These are phyloP conservation scores for Cyberlindnera misumaiensis DNA, from an alignment of 805 yeast species.

Conservation along the genomic window DNA sequence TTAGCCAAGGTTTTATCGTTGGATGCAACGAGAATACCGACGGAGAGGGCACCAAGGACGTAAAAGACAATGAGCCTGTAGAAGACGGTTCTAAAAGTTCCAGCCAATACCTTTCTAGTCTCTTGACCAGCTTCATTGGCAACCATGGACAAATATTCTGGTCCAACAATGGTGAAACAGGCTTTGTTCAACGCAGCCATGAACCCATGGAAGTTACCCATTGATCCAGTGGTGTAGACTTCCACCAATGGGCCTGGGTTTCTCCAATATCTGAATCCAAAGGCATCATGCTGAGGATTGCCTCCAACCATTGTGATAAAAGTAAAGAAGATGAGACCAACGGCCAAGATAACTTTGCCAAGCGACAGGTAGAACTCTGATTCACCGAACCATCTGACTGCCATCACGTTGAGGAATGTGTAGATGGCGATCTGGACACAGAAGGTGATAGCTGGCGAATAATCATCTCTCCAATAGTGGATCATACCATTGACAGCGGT, in stretches of 20 bases:
- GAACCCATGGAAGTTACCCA: constrained; percentile 69
- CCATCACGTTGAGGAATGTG: constrained; percentile 43
- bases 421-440: constrained; percentile 46
- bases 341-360: constrained; percentile 58
- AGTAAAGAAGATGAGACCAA: constrained; percentile 66
- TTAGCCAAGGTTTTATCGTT: constrained; percentile 43
- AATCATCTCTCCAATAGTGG: constrained; percentile 57
- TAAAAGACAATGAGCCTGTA: constrained; percentile 54
- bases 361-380: constrained; percentile 55
- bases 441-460: constrained; percentile 58
- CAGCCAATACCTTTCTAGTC: constrained; percentile 64
- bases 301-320: constrained; percentile 82
- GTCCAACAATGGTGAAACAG: constrained; percentile 72
- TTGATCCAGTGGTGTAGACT: constrained; percentile 43
- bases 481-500: constrained; percentile 50
- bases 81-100: constrained; percentile 67
- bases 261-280: constrained; percentile 50
- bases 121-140: constrained; percentile 74
- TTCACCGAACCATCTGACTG: constrained; percentile 48
- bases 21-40: constrained; percentile 58
- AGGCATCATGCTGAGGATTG: constrained; percentile 59
- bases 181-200: constrained; percentile 64
- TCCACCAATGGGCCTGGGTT: constrained; percentile 46
- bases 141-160: constrained; percentile 75
- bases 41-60: constrained; percentile 56